Evolutionary conservation across 2,329 filamentous ascomycete species (phyloP), one percentile per base, ranked within the genome.

Genomic region (Aspergillus aculeatinus): DNA sequence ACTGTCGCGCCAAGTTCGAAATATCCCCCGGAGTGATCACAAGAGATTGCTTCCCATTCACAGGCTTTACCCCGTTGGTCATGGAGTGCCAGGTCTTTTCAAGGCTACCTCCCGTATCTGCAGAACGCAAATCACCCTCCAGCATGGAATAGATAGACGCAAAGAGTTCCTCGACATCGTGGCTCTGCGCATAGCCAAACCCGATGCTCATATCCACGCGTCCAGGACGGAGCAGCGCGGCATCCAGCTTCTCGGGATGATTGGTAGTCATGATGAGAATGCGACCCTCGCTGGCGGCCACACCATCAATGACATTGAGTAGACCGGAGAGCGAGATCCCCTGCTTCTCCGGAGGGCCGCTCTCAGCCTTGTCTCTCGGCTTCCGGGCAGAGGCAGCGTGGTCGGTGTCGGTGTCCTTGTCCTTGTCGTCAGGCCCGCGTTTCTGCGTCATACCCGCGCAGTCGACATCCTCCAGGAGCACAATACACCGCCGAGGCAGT

Each of bases 201-300:
- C 79, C 74, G 14, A 91, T 82, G 60, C 83, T 84, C 72, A 85
- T 81, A 66, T 91, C 88, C 1, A 91, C 84, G 2, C 88, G 80
- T 0, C 88, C 89, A 0, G 88, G 88, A 0, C 88, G 80, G 10
- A 89, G 79, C 0, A 91, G 78, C 0, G 87, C 88, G 1, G 80
- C 75, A 67, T 91, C 87, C 0, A 91, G 81, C 55, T 84, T 82
- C 53, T 90, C 86, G 0, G 83, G 82, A 53, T 83, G 81, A 67
- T 91, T 91, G 29, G 87, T 89, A 0, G 88, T 91, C 87, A 91
- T 91, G 70, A 91, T 84, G 19, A 91, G 81, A 27, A 91, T 86
- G 16, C 87, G 82, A 1, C 88, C 89, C 75, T 91, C 88, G 60
- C 85, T 84, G 0, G 85, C 86, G 0, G 87, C 87, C 0, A 90